Percentiles rank a stretch among this genome's conserved stretches.
phyloP scores from a whole-genome alignment of 805 yeast species.

The Ogataea kodamae region DNA sequence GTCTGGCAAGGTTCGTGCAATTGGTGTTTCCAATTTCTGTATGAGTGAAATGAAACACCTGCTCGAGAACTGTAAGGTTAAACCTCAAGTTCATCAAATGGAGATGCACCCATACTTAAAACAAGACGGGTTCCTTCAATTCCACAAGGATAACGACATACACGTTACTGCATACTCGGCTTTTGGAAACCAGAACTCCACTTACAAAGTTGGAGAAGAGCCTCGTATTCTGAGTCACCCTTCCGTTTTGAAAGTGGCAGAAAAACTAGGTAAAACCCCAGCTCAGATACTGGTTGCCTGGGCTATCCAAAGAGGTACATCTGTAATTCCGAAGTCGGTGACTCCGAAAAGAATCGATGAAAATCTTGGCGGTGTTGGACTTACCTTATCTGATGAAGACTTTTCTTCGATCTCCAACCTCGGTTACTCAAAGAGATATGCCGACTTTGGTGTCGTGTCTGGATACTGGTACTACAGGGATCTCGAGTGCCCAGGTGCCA shows the following conservation, averaged over 20 bases:
- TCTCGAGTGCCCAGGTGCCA: constrained; percentile 33
- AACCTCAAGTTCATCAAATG: constrained; percentile 55
- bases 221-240: constrained; percentile 42
- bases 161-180: constrained; percentile 73
- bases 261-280: constrained; percentile 38
- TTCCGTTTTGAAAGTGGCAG: constrained; percentile 41
- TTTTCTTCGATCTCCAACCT: constrained; percentile 29
- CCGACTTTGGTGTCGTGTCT: constrained; percentile 33
- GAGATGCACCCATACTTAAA: constrained; percentile 71
- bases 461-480: constrained; percentile 34
- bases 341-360: constrained; percentile 38
- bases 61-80: constrained; percentile 45
- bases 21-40: constrained; percentile 80
- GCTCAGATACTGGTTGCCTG: constrained; percentile 53
- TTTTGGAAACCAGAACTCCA: constrained; percentile 55
- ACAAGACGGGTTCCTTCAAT: constrained; percentile 54
- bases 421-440: constrained; percentile 29
- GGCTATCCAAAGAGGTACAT: constrained; percentile 52
- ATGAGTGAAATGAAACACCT: constrained; percentile 50
- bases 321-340: constrained; percentile 48
- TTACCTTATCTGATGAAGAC: constrained; percentile 36
- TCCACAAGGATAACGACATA: constrained; percentile 47
- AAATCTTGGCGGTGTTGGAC: constrained; percentile 32
- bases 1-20: constrained; percentile 54
- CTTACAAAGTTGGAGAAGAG: constrained; percentile 41